A percentile compares a stretch with the other conserved stretches of the same genome.
Evolutionary conservation across 140 eudicot genomes (phyloP).

Genomic region (Senecio squalidus): DNA sequence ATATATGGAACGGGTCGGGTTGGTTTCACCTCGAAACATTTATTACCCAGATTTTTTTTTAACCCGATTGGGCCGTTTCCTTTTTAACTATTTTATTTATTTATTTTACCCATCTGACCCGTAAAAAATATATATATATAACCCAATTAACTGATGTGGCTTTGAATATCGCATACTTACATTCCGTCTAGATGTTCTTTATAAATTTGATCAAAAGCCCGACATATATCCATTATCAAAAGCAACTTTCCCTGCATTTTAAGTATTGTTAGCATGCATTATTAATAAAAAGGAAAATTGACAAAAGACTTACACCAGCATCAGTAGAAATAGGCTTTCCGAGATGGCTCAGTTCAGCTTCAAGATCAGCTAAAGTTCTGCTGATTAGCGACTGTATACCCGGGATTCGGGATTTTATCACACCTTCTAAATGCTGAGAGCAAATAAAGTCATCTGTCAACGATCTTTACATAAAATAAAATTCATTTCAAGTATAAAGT

Average conservation of each 20-base stretch:
- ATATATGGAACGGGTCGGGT: no score
- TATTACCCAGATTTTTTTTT: no score
- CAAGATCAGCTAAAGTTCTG: constrained; percentile 43
- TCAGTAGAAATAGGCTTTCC: constrained; percentile 52
- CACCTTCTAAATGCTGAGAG: constrained; percentile 36
- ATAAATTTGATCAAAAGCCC: constrained; percentile 39
- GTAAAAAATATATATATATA: background rate
- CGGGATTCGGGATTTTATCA: constrained; percentile 35
- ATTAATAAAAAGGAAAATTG: background rate
- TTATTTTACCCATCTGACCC: no score
- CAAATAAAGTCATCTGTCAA: background rate
- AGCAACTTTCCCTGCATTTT: constrained; percentile 37
- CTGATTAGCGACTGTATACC: constrained; percentile 31
- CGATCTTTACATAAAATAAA: background rate
- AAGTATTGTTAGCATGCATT: background rate
- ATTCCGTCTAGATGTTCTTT: constrained; percentile 40
- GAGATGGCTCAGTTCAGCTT: constrained; percentile 41
- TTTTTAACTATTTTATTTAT: no score
- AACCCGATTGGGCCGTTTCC: no score
- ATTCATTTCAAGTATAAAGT: background rate
- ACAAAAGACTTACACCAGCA: constrained; percentile 43
- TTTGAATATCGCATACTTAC: constrained; percentile 24
- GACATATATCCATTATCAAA: constrained; percentile 39
- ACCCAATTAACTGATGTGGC: background rate
- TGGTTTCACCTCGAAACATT: no score